These are phyloP conservation scores for Pestalotiopsis sp. DNA, from an alignment of 2,329 filamentous ascomycete genomes.

Conservation along the genomic window DNA sequence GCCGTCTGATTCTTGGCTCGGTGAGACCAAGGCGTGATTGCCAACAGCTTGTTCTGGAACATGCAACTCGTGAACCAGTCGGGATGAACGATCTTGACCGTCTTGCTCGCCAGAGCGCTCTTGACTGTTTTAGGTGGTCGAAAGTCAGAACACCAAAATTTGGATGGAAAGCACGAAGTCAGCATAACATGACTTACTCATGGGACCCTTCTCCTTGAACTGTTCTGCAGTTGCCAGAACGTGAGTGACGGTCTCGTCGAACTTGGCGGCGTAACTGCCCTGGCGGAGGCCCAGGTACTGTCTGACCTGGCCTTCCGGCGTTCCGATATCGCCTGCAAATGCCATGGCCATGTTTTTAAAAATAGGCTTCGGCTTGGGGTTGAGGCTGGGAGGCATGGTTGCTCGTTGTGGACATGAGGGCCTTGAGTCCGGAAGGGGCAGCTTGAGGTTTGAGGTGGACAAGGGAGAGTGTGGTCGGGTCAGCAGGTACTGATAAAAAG, in stretches of 20 bases:
- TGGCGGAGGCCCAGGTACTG: conserved; percentile 66
- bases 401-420: neutral
- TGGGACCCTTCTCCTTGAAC: conserved; percentile 48
- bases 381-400: neutral
- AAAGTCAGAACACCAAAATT: neutral
- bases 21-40: conserved; percentile 45
- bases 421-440: neutral
- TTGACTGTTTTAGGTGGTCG: conserved; percentile 29
- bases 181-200: conserved; percentile 28
- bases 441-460: neutral
- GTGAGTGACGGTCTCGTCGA: conserved; percentile 66
- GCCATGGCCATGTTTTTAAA: conserved; percentile 58
- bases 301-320: conserved; percentile 54
- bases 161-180: too few species aligned
- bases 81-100: conserved; percentile 42
- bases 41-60: conserved; percentile 22
- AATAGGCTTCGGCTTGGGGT: conserved; percentile 27
- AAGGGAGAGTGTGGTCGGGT: neutral
- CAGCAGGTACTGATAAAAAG: too few species aligned
- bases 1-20: conserved; percentile 37
- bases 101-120: conserved; percentile 35
- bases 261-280: conserved; percentile 53
- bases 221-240: conserved; percentile 66
- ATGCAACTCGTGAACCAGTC: conserved; percentile 57
- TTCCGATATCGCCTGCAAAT: conserved; percentile 56